A percentile compares a stretch with the other conserved stretches of the same genome.
phyloP scores from a whole-genome alignment of 306 rosid genomes.

The Prunus fruticosa region DNA sequence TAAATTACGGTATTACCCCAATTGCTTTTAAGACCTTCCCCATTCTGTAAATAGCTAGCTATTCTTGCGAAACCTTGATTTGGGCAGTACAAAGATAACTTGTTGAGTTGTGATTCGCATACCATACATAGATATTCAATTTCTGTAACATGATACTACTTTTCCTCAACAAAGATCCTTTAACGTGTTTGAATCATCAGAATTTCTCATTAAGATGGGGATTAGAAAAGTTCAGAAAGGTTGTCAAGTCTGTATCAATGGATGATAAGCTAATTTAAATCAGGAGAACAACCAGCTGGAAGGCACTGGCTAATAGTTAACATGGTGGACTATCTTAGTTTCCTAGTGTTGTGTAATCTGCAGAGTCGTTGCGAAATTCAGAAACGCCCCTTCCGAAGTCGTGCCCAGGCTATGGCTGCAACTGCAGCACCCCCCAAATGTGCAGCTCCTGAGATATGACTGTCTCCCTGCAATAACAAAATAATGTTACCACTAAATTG shows the following conservation, averaged over 20 bases:
- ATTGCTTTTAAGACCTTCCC: neutral
- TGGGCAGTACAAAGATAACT: too few species aligned
- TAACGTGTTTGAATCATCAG: neutral
- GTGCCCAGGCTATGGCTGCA: conserved; percentile 82
- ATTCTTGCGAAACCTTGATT: too few species aligned
- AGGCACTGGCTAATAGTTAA: neutral
- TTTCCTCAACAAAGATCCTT: too few species aligned
- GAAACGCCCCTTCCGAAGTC: conserved; percentile 69
- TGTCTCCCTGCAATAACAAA: conserved; percentile 55
- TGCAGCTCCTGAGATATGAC: conserved; percentile 64
- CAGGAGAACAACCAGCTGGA: neutral
- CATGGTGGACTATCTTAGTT: neutral
- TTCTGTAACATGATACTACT: too few species aligned
- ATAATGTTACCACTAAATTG: neutral
- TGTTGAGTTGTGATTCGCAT: neutral
- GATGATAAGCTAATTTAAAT: neutral
- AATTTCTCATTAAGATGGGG: neutral
- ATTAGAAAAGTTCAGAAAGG: neutral
- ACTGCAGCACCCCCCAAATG: conserved; percentile 90
- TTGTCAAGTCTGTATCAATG: neutral
- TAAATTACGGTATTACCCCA: neutral
- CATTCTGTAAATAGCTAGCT: too few species aligned
- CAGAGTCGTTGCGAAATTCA: conserved; percentile 13
- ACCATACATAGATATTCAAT: neutral
- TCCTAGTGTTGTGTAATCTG: conserved; percentile 1